Evolutionary conservation across 257 asterid genomes (phyloP), one percentile per base, ranked within the genome.

Genomic region (Nicotiana undulata): DNA sequence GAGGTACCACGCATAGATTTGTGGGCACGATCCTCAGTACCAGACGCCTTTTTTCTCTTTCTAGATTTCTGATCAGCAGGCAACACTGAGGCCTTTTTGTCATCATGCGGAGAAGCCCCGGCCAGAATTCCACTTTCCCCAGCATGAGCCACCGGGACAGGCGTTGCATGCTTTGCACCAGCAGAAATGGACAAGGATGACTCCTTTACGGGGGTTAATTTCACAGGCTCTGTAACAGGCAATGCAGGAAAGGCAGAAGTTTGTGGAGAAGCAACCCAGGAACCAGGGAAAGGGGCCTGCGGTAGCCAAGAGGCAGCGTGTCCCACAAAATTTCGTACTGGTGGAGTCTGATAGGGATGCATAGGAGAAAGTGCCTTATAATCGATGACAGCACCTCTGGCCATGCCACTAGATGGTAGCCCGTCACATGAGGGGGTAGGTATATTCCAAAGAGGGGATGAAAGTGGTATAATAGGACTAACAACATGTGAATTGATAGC

Each of bases 381-480:
- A 90, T 91, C 97, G 80, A 91, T 66, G 84, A 84, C 86, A 58
- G 91, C 81, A 80, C 92, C 90, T 89, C 91, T 89, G 56, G 86
- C 81, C 76, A 85, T 65, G 88, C 86, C 88, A 80, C 87, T 90
- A 37, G 94, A 85, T 12, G 90, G 91, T 20, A 85, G 81, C 65
- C 88, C 86, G 82, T 89, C 97, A 84, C 89, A 81, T 34, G 97
- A 85, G 34, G 97, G 96, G 49, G 97, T 88, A 70, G 97, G 67
- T 70, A 91, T 88, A 82, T 86, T 94, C 99, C 99, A 94, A 80
- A 96, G 90, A 59, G 99, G 98, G 24, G 99, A 90, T 0, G 98
- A 91, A 82, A 88, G 91, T 85, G 97, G 95, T 46, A 89, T 88
- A 85, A 88, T 82, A 8, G 97, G 91, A 83, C 85, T 90, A 76